These are phyloP conservation scores for Cytospora chrysosperma DNA, from an alignment of 2,329 filamentous ascomycete genomes.

Conservation along the genomic window DNA sequence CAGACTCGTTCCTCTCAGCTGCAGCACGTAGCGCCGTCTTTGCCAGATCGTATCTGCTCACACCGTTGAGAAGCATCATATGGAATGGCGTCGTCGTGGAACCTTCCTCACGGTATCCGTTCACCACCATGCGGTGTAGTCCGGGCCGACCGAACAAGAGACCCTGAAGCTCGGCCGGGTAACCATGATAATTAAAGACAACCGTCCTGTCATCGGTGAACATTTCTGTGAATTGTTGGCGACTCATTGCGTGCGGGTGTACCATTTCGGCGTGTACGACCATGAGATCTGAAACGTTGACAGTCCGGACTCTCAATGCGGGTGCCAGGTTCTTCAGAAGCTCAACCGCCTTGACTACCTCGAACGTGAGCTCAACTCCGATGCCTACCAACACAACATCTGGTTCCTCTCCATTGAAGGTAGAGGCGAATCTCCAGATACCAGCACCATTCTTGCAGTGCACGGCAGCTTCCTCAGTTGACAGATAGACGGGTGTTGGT, in stretches of 20 bases:
- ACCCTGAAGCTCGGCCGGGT: slow-evolving; percentile 58
- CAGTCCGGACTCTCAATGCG: slow-evolving; percentile 55
- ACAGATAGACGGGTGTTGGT: slow-evolving; percentile 60
- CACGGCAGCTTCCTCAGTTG: slow-evolving; percentile 55
- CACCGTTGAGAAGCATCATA: slow-evolving; percentile 65
- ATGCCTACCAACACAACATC: slow-evolving; percentile 65
- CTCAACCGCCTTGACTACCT: slow-evolving; percentile 60
- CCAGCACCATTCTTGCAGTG: slow-evolving; percentile 61
- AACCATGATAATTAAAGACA: slow-evolving; percentile 69
- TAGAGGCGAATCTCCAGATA: slow-evolving; percentile 62
- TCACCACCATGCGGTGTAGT: slow-evolving; percentile 53
- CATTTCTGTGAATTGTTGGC: slow-evolving; percentile 51
- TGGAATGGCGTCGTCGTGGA: slow-evolving; percentile 68
- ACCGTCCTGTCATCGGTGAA: slow-evolving; percentile 57
- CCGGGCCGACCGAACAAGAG: slow-evolving; percentile 58
- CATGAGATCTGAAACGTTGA: slow-evolving; percentile 68
- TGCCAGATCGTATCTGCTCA: slow-evolving; percentile 60
- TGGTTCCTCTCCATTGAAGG: slow-evolving; percentile 50
- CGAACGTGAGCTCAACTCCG: slow-evolving; percentile 65
- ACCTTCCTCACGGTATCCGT: slow-evolving; percentile 64
- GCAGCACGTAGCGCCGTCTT: slow-evolving; percentile 52
- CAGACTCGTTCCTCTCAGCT: slow-evolving; percentile 45
- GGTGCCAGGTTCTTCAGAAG: slow-evolving; percentile 52
- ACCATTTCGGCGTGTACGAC: slow-evolving; percentile 53
- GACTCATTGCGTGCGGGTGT: slow-evolving; percentile 59